Percentiles rank a stretch among this genome's conserved stretches.
Conservation (phyloP, 805 yeast species). For the Candida pseudoglaebosa region DNA sequence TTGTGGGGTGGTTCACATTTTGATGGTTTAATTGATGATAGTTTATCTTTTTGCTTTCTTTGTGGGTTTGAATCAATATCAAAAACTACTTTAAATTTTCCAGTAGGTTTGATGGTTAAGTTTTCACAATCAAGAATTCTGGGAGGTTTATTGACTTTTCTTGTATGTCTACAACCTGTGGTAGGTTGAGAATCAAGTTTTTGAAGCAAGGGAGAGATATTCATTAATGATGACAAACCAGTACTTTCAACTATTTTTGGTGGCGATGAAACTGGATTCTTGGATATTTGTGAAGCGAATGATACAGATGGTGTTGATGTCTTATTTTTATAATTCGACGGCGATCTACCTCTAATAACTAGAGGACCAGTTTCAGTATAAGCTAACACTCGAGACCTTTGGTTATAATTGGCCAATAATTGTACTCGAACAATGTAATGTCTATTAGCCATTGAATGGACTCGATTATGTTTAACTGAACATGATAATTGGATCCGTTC, state of each 20-base stretch:
- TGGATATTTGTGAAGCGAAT: background rate
- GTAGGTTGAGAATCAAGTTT: background rate
- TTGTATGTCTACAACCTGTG: background rate
- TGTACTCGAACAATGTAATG: slow-evolving; percentile 51
- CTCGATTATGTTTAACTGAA: slow-evolving; percentile 43
- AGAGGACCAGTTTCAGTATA: slow-evolving; percentile 56
- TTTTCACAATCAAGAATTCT: background rate
- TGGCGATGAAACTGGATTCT: too few species aligned
- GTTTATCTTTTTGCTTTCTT: background rate
- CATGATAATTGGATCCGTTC: slow-evolving; percentile 68
- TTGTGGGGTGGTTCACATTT: too few species aligned
- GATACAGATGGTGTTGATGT: slow-evolving; percentile 1
- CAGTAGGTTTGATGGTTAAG: background rate
- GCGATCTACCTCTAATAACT: slow-evolving; percentile 62
- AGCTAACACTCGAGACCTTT: slow-evolving; percentile 31
- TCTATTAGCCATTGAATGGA: slow-evolving; percentile 38
- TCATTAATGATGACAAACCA: background rate
- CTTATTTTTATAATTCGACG: slow-evolving; percentile 46
- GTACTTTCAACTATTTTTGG: too few species aligned
- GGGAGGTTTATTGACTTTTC: background rate
- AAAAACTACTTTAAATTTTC: too few species aligned
- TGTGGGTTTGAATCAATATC: too few species aligned
- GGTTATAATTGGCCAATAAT: slow-evolving; percentile 42
- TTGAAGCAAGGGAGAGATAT: background rate
- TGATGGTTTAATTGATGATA: too few species aligned